Conservation (phyloP, 345 rosid species). For the Salix caprea region DNA sequence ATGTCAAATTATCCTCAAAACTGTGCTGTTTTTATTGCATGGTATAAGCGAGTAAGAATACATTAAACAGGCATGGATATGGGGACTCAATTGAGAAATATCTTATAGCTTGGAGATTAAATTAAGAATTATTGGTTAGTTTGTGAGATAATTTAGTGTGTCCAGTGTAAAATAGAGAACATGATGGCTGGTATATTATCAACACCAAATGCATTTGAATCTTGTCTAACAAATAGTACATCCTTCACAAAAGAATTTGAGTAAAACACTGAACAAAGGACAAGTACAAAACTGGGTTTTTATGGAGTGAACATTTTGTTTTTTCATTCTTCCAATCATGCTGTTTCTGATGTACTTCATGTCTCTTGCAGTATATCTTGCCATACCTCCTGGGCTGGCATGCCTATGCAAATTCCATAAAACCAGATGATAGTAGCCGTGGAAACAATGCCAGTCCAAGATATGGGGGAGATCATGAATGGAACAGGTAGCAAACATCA, state of each 20-base stretch:
- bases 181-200: neutral
- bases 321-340: neutral
- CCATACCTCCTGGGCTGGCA: constrained; percentile 87
- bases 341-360: neutral
- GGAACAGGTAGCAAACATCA: constrained; percentile 47
- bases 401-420: constrained; percentile 55
- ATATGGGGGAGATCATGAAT: constrained; percentile 73
- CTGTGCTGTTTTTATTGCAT: neutral
- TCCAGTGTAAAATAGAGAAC: neutral
- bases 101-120: neutral
- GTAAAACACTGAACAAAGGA: too few relatives aligned
- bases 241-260: neutral
- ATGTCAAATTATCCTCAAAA: neutral
- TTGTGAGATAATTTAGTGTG: neutral
- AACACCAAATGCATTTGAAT: neutral
- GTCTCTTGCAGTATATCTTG: constrained; percentile 55
- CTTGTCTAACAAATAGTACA: neutral
- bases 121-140: neutral
- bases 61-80: neutral
- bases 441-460: constrained; percentile 47
- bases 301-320: neutral
- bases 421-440: constrained; percentile 43
- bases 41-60: neutral
- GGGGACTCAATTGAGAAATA: neutral
- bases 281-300: neutral